A percentile compares a stretch with the other conserved stretches of the same genome.
phyloP scores from a whole-genome alignment of 2,329 filamentous ascomycete genomes.

The Colletotrichum tropicicola region DNA sequence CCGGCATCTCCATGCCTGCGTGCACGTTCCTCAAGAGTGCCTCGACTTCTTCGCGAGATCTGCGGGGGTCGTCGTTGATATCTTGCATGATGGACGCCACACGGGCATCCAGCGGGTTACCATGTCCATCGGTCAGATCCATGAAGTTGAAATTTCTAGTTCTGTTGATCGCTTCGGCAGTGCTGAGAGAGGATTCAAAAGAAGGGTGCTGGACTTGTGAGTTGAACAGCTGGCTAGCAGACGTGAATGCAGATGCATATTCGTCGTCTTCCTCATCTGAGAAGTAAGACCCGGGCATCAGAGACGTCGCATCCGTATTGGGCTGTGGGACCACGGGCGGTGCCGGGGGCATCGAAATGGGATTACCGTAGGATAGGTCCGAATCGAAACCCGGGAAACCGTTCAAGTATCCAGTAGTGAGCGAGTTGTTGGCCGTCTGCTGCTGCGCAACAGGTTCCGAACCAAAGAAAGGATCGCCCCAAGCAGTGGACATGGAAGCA shows the following conservation, averaged over 20 bases:
- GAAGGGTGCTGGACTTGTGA: not conserved
- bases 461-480: too few relatives aligned
- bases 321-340: too few relatives aligned
- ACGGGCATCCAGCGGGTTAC: slow-evolving; percentile 42
- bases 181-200: not conserved
- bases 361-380: not conserved
- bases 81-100: slow-evolving; percentile 36
- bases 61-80: slow-evolving; percentile 46
- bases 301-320: not conserved
- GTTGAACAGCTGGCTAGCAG: not conserved
- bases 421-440: not conserved
- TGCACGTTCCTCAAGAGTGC: slow-evolving; percentile 77
- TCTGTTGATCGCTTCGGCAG: slow-evolving; percentile 22
- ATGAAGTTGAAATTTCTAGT: slow-evolving; percentile 26
- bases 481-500: not conserved
- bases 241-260: not conserved
- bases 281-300: slow-evolving; percentile 17
- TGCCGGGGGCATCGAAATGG: too few relatives aligned
- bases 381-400: not conserved
- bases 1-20: slow-evolving; percentile 72
- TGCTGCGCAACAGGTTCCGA: too few relatives aligned
- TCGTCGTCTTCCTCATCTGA: slow-evolving; percentile 7
- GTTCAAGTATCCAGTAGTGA: not conserved
- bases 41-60: slow-evolving; percentile 71
- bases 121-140: slow-evolving; percentile 41